phyloP scores from a whole-genome alignment of 768 basidiomycete genomes.

The Lepiota brunneoincarnata region DNA sequence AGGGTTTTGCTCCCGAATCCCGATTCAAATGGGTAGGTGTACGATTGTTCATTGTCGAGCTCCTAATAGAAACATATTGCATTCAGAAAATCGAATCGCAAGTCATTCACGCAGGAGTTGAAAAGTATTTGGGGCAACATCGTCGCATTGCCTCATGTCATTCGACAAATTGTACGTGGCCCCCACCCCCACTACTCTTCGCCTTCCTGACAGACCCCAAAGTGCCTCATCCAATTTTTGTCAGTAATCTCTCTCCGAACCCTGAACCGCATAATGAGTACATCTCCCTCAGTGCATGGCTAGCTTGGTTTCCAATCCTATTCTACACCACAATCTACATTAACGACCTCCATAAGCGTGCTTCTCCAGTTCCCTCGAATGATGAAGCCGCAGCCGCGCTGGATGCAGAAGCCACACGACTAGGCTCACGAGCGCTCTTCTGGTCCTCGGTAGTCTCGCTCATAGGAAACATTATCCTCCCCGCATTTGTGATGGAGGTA shows the following conservation, averaged over 20 bases:
- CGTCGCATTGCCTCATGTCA: slow-evolving; percentile 64
- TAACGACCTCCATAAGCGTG: slow-evolving; percentile 76
- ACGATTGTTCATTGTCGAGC: neutral
- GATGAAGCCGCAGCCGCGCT: slow-evolving; percentile 29
- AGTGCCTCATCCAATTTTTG: slow-evolving; percentile 85
- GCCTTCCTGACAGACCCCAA: neutral
- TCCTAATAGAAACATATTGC: neutral
- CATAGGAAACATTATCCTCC: slow-evolving; percentile 63
- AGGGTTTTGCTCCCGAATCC: slow-evolving; percentile 53
- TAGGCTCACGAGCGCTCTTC: slow-evolving; percentile 83
- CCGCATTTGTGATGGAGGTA: slow-evolving; percentile 52
- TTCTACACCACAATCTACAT: slow-evolving; percentile 89
- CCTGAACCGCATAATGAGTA: neutral
- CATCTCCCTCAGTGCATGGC: slow-evolving; percentile 55
- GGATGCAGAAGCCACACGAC: slow-evolving; percentile 71
- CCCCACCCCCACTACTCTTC: neutral
- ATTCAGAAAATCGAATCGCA: slow-evolving; percentile 24
- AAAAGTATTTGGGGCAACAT: slow-evolving; percentile 72
- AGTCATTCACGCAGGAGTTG: slow-evolving; percentile 41
- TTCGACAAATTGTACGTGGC: slow-evolving; percentile 73
- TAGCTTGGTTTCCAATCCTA: slow-evolving; percentile 91
- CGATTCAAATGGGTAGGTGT: slow-evolving; percentile 17
- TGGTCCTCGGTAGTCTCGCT: slow-evolving; percentile 72
- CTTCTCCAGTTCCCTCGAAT: slow-evolving; percentile 27
- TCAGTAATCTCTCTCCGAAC: slow-evolving; percentile 30